Conservation (phyloP, 2,329 filamentous ascomycete genomes). For the Penicillium nordicum region DNA sequence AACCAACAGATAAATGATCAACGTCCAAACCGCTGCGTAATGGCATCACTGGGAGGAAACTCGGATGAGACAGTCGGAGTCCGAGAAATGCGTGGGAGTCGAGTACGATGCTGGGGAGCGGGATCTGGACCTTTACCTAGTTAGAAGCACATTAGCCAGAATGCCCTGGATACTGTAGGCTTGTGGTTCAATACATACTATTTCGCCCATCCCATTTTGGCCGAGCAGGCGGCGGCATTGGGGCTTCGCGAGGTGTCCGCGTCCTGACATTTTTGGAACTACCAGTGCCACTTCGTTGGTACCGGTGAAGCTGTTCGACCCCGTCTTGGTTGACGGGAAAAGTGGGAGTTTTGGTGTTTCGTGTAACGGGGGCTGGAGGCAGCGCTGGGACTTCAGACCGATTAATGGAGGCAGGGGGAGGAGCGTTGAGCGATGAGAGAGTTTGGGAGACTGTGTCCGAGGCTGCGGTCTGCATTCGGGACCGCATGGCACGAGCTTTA, state of each 20-base stretch:
- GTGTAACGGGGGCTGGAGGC: slow-evolving; percentile 3
- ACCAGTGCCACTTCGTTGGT: slow-evolving; percentile 41
- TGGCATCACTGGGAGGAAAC: slow-evolving; percentile 23
- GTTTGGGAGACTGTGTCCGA: slow-evolving; percentile 51
- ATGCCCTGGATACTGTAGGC: neutral
- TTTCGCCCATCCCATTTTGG: slow-evolving; percentile 19
- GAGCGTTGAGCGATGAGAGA: slow-evolving; percentile 29
- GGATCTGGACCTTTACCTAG: slow-evolving; percentile 12
- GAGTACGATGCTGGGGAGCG: slow-evolving; percentile 29
- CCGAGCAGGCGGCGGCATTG: slow-evolving; percentile 35
- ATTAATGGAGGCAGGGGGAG: slow-evolving; percentile 8
- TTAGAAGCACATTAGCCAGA: neutral
- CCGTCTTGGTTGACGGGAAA: slow-evolving; percentile 27
- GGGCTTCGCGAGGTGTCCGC: slow-evolving; percentile 17
- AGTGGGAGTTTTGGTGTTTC: slow-evolving; percentile 26
- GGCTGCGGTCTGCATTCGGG: slow-evolving; percentile 54
- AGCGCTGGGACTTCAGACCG: neutral
- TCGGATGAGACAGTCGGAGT: slow-evolving; percentile 21
- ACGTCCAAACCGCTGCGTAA: slow-evolving; percentile 26
- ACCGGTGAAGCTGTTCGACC: slow-evolving; percentile 37
- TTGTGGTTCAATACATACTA: slow-evolving; percentile 17
- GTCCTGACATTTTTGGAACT: slow-evolving; percentile 31
- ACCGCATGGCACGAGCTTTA: slow-evolving; percentile 54
- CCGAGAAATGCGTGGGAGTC: slow-evolving; percentile 21
- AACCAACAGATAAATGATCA: neutral